A percentile compares a stretch with the other conserved stretches of the same genome.
Conservation (phyloP, 768 basidiomycete genomes). For the Mycena amicta region DNA sequence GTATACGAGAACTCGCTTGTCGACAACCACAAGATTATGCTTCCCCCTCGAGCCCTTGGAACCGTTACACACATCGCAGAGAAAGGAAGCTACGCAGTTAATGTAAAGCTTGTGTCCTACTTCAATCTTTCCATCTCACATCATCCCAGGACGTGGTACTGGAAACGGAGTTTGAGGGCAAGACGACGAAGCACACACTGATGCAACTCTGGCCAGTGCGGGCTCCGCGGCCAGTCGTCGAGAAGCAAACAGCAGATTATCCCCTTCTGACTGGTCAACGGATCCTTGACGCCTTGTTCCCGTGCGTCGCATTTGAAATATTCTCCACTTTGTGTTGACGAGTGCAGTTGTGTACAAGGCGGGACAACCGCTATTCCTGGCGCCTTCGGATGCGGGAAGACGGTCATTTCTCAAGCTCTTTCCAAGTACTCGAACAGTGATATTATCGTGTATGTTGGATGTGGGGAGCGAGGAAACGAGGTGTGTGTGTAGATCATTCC, state of each 20-base stretch:
- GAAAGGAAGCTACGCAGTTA: conserved; percentile 89
- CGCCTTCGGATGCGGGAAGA: conserved; percentile 98
- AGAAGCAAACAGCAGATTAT: conserved; percentile 91
- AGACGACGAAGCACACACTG: conserved; percentile 89
- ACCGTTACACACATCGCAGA: conserved; percentile 93
- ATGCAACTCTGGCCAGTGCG: conserved; percentile 99
- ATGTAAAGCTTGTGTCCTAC: conserved; percentile 53
- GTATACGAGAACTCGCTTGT: conserved; percentile 98
- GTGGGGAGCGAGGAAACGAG: conserved; percentile 98
- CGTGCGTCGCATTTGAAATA: conserved; percentile 50
- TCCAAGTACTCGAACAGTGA: conserved; percentile 99
- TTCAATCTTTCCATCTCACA: not conserved
- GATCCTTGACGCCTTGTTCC: conserved; percentile 95
- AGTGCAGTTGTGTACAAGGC: conserved; percentile 87
- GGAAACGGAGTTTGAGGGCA: conserved; percentile 97
- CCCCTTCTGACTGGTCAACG: conserved; percentile 96
- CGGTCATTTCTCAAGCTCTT: conserved; percentile 96
- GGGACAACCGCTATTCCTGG: conserved; percentile 98
- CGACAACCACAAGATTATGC: conserved; percentile 96
- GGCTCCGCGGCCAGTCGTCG: conserved; percentile 92
- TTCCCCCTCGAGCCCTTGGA: conserved; percentile 90
- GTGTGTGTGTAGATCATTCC: conserved; percentile 36
- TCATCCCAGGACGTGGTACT: conserved; percentile 80
- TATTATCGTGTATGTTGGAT: conserved; percentile 98
- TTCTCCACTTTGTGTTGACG: conserved; percentile 9